Evolutionary conservation across 1,284 basidiomycete species (phyloP), one percentile per base, ranked within the genome.

Genomic region (Boletellus deceptivus): DNA sequence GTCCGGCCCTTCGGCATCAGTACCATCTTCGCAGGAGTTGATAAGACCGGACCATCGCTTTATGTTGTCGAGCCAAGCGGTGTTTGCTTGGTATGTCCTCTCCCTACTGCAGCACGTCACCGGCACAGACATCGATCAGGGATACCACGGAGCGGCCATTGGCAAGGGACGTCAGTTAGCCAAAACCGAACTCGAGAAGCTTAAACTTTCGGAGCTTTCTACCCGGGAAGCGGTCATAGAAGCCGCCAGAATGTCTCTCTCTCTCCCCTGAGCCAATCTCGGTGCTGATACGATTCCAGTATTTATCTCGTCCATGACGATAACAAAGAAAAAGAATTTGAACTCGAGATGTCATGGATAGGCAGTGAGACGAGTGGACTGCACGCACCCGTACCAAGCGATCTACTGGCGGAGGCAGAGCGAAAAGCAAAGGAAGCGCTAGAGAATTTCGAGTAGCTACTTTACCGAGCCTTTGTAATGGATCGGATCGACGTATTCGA

Each of bases 251-350:
- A 97, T 98, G 94, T 96, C 67, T 64, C 91, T 77, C 13, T 38
- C 31, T 27, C 22, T 33, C 37, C 6, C 35, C 34, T 45, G 29
- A 46, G 4, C 18, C 34, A 41, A 24, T 25, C 49, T 16, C 25
- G 18, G 20, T 22, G n/a, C 54, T 64, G 49, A 65, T 24, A 3
- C 35, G 20, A 38, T 52, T 38, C 3, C 64, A 98, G 95, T 68
- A 96, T 99, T 68, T 94, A 98, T 73, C 83, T 95, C 50, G 94
- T 97, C 14, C 97, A 99, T 67, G 96, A 99, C 58, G 97, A 99
- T 62, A 79, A 91, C 52, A 98, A 98, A 70, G 96, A 99, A 74
- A 97, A 97, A 68, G 90, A 94, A 48, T 99, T 99, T 61, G 97
- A 99, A 70, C 81, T 99, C 22, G 97, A 99, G 71, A 83, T 99